Evolutionary conservation across 352 stramenopile genomes (phyloP).

Genomic region (Phytophthora foliorum): DNA sequence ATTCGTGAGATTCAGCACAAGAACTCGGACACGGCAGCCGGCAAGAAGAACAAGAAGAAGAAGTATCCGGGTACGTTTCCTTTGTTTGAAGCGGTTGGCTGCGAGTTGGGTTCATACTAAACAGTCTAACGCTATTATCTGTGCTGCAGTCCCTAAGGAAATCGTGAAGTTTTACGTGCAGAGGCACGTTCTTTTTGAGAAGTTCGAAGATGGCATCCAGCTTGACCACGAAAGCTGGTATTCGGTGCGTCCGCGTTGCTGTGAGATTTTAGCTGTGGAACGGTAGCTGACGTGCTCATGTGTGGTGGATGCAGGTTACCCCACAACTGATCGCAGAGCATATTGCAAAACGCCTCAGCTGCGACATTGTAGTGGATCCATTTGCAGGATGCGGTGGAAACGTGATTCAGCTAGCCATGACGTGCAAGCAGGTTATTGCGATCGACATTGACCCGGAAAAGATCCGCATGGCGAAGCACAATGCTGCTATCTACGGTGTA

Average conservation of each 20-base stretch:
- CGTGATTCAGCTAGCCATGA: conserved; percentile 93
- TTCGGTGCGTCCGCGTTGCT: conserved; percentile 58
- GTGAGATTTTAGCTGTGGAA: neutral
- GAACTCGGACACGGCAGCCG: conserved; percentile 12
- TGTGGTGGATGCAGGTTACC: conserved; percentile 67
- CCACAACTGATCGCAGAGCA: conserved; percentile 92
- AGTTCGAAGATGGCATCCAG: conserved; percentile 92
- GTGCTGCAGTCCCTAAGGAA: conserved; percentile 43
- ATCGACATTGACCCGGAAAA: conserved; percentile 93
- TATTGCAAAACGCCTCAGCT: conserved; percentile 82
- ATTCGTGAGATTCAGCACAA: conserved; percentile 23
- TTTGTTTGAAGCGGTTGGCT: neutral
- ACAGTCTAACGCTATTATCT: neutral
- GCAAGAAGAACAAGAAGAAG: conserved; percentile 31
- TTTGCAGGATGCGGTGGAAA: conserved; percentile 95
- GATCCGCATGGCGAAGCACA: conserved; percentile 92
- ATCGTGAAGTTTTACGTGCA: conserved; percentile 94
- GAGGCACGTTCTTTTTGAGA: conserved; percentile 88
- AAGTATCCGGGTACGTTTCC: conserved; percentile 45
- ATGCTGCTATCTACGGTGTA: conserved; percentile 92
- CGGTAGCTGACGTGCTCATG: conserved; percentile 5
- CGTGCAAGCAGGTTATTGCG: conserved; percentile 92
- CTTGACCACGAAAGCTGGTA: conserved; percentile 96
- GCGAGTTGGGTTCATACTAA: neutral
- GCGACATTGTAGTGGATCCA: conserved; percentile 91